A percentile compares a stretch with the other conserved stretches of the same genome.
Evolutionary conservation across 2,329 filamentous ascomycete genomes (phyloP).

Genomic region (Aspergillus thermomutatus): DNA sequence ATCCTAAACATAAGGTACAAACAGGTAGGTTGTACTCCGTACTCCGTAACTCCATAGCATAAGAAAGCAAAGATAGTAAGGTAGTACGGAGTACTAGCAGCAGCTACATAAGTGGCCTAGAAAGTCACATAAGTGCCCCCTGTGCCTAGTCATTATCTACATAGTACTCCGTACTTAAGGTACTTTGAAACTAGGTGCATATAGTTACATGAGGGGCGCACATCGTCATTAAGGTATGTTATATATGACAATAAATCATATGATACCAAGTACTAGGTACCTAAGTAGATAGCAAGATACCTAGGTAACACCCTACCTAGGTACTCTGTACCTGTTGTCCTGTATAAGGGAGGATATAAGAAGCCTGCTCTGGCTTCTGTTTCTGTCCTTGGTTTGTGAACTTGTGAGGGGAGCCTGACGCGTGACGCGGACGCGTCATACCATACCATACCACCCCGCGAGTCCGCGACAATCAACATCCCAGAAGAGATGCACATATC

Average conservation of each 20-base stretch:
- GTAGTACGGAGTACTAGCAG: neutral
- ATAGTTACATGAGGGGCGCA: neutral
- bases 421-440: conserved; percentile 26
- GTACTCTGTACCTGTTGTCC: neutral
- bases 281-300: neutral
- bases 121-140: neutral
- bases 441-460: conserved; percentile 25
- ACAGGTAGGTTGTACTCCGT: neutral
- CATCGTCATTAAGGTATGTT: neutral
- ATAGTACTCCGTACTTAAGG: no score
- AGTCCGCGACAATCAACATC: conserved; percentile 16
- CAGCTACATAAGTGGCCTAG: neutral
- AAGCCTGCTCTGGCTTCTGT: neutral
- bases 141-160: neutral
- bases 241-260: neutral
- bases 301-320: neutral
- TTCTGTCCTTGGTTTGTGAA: neutral
- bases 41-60: neutral
- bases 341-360: neutral
- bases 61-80: neutral
- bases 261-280: neutral
- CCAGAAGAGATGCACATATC: conserved; percentile 10
- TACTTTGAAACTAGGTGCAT: neutral
- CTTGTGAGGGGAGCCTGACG: conserved; percentile 12
- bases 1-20: neutral